A percentile compares a stretch with the other conserved stretches of the same genome.
Evolutionary conservation across 1,139 yeast species (phyloP).

Genomic region (Debaryomyces fabryi): DNA sequence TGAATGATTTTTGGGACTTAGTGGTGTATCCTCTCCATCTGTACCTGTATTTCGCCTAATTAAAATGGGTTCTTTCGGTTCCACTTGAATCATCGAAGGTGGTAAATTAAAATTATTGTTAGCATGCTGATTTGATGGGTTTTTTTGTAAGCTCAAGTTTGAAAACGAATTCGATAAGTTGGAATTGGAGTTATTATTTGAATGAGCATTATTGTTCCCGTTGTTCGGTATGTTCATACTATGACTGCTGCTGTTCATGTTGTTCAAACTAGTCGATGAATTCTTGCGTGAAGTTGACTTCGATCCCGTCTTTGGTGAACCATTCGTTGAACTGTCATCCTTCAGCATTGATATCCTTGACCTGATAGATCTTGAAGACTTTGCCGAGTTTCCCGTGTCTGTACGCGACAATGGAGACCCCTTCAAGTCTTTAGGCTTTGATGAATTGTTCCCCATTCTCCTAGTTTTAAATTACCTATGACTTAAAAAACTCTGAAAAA

Average conservation of each 20-base stretch:
- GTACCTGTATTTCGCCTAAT: slow-evolving; percentile 45
- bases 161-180: slow-evolving; percentile 12
- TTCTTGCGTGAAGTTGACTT: slow-evolving; percentile 47
- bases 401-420: slow-evolving; percentile 53
- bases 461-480: not conserved
- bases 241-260: slow-evolving; percentile 10
- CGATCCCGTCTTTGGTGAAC: slow-evolving; percentile 22
- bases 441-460: slow-evolving; percentile 49
- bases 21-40: slow-evolving; percentile 12
- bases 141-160: slow-evolving; percentile 10
- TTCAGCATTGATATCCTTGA: slow-evolving; percentile 43
- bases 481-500: not conserved
- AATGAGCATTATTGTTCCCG: slow-evolving; percentile 9
- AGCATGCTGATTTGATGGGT: slow-evolving; percentile 9
- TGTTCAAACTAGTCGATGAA: slow-evolving; percentile 25
- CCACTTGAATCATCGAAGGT: slow-evolving; percentile 68
- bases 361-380: slow-evolving; percentile 52
- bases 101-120: slow-evolving; percentile 41
- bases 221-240: slow-evolving; percentile 18
- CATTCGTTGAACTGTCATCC: slow-evolving; percentile 32
- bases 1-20: slow-evolving; percentile 13
- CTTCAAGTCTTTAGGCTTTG: slow-evolving; percentile 33
- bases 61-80: slow-evolving; percentile 71
- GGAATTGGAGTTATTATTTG: slow-evolving; percentile 6
- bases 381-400: slow-evolving; percentile 56